These are phyloP conservation scores for Debaryomyces sp. DNA, from an alignment of 1,139 yeast genomes.

Conservation along the genomic window DNA sequence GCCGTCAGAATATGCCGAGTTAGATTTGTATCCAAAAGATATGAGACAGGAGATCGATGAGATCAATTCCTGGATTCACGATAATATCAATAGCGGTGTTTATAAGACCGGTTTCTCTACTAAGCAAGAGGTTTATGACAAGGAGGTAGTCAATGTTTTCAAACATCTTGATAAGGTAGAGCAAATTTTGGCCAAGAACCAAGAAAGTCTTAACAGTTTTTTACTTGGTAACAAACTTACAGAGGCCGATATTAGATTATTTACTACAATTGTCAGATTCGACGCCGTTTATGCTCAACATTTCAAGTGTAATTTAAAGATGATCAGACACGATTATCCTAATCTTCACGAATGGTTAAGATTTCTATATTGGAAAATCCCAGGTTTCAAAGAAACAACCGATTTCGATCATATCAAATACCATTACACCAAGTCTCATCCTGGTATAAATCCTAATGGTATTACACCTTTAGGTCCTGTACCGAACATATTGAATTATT, in stretches of 20 bases:
- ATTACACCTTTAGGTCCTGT: constrained; percentile 91
- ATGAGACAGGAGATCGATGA: constrained; percentile 66
- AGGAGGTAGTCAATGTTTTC: constrained; percentile 68
- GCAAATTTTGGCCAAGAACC: constrained; percentile 53
- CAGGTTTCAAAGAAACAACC: constrained; percentile 78
- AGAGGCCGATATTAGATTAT: constrained; percentile 88
- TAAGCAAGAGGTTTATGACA: constrained; percentile 78
- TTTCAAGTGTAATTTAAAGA: constrained; percentile 87
- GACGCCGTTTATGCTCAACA: constrained; percentile 94
- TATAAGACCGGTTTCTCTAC: constrained; percentile 93
- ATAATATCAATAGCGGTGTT: constrained; percentile 88
- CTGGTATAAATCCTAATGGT: constrained; percentile 75
- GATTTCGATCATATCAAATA: constrained; percentile 86
- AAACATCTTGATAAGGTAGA: constrained; percentile 77
- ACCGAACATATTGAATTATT: constrained; percentile 60
- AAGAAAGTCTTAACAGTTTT: constrained; percentile 14
- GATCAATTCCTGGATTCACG: constrained; percentile 79
- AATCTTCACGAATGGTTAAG: constrained; percentile 76
- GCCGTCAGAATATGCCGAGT: constrained; percentile 47
- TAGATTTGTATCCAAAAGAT: constrained; percentile 67
- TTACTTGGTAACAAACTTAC: constrained; percentile 71
- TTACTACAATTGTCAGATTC: constrained; percentile 74
- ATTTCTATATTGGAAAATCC: constrained; percentile 81
- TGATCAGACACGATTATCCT: constrained; percentile 83
- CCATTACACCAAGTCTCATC: constrained; percentile 86